A percentile compares a stretch with the other conserved stretches of the same genome.
phyloP scores from a whole-genome alignment of 2,329 filamentous ascomycete species.

The Nemania serpens region DNA sequence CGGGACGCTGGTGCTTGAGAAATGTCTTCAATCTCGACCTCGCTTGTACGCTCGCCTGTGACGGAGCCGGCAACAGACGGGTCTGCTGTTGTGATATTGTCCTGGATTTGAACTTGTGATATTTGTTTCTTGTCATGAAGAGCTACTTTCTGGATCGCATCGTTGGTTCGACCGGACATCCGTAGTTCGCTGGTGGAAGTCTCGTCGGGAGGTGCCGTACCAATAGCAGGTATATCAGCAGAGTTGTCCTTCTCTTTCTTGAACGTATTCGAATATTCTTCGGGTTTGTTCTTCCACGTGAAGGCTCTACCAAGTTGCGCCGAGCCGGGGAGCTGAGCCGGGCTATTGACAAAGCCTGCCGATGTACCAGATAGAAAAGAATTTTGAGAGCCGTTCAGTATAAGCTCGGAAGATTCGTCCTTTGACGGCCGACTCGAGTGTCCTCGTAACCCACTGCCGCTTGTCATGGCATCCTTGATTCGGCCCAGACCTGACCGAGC shows the following conservation, averaged over 20 bases:
- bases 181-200: slow-evolving; percentile 21
- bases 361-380: slow-evolving; percentile 46
- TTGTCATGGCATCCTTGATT: slow-evolving; percentile 78
- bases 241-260: slow-evolving; percentile 44
- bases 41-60: slow-evolving; percentile 62
- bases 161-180: slow-evolving; percentile 24
- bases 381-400: slow-evolving; percentile 43
- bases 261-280: slow-evolving; percentile 57
- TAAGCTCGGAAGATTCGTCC: slow-evolving; percentile 55
- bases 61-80: slow-evolving; percentile 63
- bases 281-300: slow-evolving; percentile 67
- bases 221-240: slow-evolving; percentile 26
- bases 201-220: slow-evolving; percentile 23
- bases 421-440: slow-evolving; percentile 60
- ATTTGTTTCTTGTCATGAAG: slow-evolving; percentile 32
- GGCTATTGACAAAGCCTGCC: slow-evolving; percentile 43
- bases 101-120: slow-evolving; percentile 30
- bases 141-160: slow-evolving; percentile 20
- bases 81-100: slow-evolving; percentile 46
- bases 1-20: slow-evolving; percentile 55
- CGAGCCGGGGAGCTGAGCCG: slow-evolving; percentile 35
- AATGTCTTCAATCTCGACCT: slow-evolving; percentile 61
- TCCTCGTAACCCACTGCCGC: slow-evolving; percentile 60
- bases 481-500: slow-evolving; percentile 81
- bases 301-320: slow-evolving; percentile 56